Evolutionary conservation across 352 stramenopile species (phyloP).

Genomic region (Phytophthora brassicae): DNA sequence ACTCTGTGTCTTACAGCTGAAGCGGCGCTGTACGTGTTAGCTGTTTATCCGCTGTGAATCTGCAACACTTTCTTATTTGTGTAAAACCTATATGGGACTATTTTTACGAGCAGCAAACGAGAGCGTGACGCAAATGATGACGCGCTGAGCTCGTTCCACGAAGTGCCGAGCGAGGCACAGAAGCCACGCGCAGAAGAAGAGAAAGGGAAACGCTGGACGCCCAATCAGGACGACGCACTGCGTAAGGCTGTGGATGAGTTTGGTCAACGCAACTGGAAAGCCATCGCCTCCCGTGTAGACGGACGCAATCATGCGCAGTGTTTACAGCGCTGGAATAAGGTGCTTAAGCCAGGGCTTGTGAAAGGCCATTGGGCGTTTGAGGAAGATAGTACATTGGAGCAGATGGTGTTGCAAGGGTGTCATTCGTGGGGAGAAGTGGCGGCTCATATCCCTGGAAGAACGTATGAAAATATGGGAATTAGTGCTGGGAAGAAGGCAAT

Average conservation of each 20-base stretch:
- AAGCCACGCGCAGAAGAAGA: conserved; percentile 51
- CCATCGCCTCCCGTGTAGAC: conserved; percentile 62
- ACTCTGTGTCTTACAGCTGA: conserved; percentile 11
- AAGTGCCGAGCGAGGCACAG: conserved; percentile 53
- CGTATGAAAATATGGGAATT: conserved; percentile 29
- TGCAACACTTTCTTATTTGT: conserved; percentile 6
- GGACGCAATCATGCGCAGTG: conserved; percentile 74
- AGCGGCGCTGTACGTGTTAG: conserved; percentile 23
- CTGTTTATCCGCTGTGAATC: conserved; percentile 6
- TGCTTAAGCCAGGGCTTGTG: conserved; percentile 90
- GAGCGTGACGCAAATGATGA: conserved; percentile 41
- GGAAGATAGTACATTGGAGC: conserved; percentile 87
- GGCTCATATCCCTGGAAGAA: conserved; percentile 58
- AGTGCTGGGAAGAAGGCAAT: not conserved
- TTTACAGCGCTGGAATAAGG: conserved; percentile 82
- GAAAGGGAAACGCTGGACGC: conserved; percentile 72
- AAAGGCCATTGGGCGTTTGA: conserved; percentile 93
- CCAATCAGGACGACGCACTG: conserved; percentile 75
- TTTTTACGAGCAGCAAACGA: conserved; percentile 40
- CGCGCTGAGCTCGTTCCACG: conserved; percentile 50
- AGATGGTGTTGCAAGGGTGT: conserved; percentile 77
- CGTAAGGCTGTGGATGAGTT: conserved; percentile 72
- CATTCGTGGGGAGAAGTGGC: conserved; percentile 72
- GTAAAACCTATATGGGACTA: not conserved
- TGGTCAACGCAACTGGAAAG: conserved; percentile 86